Evolutionary conservation across 305 asterid species (phyloP).

Genomic region (Andrographis paniculata): DNA sequence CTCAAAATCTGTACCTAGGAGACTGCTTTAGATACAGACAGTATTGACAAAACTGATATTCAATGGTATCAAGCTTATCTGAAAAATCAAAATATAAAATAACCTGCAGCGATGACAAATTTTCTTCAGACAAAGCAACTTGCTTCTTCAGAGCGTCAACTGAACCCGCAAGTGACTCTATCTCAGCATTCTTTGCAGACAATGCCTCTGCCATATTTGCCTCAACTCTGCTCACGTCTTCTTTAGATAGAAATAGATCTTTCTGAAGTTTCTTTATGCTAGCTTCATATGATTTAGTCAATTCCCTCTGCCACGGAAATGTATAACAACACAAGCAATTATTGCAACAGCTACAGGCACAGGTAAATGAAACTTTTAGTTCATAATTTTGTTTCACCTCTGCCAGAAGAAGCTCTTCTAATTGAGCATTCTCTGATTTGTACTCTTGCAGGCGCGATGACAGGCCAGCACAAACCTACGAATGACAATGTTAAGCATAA

Average conservation of each 20-base stretch:
- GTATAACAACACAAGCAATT: slow-evolving; percentile 21
- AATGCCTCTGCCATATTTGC: slow-evolving; percentile 83
- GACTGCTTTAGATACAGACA: too few species aligned
- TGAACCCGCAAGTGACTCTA: slow-evolving; percentile 76
- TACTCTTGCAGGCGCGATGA: slow-evolving; percentile 97
- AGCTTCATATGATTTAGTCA: slow-evolving; percentile 80
- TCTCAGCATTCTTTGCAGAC: slow-evolving; percentile 94
- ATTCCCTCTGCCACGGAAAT: slow-evolving; percentile 66
- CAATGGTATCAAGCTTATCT: background rate
- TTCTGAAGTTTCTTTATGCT: slow-evolving; percentile 77
- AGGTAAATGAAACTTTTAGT: slow-evolving; percentile 9
- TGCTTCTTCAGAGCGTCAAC: slow-evolving; percentile 84
- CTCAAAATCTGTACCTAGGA: too few species aligned
- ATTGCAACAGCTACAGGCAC: slow-evolving; percentile 9
- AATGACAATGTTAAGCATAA: slow-evolving; percentile 17
- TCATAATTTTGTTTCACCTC: slow-evolving; percentile 51
- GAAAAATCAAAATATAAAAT: slow-evolving; percentile 12
- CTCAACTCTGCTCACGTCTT: slow-evolving; percentile 77
- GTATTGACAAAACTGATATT: too few species aligned
- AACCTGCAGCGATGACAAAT: slow-evolving; percentile 89
- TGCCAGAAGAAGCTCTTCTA: slow-evolving; percentile 90
- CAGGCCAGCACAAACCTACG: slow-evolving; percentile 98
- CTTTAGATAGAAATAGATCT: slow-evolving; percentile 66
- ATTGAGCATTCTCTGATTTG: slow-evolving; percentile 96
- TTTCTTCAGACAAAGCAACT: slow-evolving; percentile 88